Conservation (phyloP, 805 yeast genomes). For the Starmerella powellii region DNA sequence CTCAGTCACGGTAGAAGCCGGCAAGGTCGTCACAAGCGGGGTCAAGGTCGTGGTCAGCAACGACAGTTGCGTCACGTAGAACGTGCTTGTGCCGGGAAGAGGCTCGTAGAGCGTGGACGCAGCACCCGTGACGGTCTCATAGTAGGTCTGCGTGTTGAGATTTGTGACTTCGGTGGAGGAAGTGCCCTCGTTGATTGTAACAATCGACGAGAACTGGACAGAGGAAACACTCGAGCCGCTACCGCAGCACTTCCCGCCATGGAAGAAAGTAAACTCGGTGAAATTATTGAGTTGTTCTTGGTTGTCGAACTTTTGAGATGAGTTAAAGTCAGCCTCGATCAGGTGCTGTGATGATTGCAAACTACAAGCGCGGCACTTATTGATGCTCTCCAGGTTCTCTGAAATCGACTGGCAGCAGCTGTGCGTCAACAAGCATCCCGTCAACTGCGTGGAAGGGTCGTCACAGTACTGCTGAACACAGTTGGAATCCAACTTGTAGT, state of each 20-base stretch:
- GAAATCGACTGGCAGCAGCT: conserved; percentile 6
- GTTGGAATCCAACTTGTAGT: conserved; percentile 8
- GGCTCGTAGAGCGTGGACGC: conserved; percentile 11
- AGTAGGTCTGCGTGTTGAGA: conserved; percentile 8
- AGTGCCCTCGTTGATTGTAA: conserved; percentile 7
- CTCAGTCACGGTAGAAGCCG: too few relatives aligned
- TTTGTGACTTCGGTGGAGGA: not conserved
- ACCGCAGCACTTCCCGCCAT: conserved; percentile 8
- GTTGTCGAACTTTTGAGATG: conserved; percentile 13
- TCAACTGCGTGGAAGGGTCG: conserved; percentile 12
- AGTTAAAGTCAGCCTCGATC: conserved; percentile 13
- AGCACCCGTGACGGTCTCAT: conserved; percentile 8
- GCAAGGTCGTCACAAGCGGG: not conserved
- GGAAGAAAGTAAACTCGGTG: conserved; percentile 17
- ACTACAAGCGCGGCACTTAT: conserved; percentile 16
- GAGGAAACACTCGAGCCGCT: not conserved
- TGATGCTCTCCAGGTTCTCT: conserved; percentile 6
- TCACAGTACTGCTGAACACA: conserved; percentile 15
- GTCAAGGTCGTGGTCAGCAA: not conserved
- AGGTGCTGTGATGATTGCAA: conserved; percentile 12
- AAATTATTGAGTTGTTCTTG: conserved; percentile 16
- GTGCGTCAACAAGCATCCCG: conserved; percentile 7
- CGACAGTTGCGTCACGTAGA: not conserved
- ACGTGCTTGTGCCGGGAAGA: conserved; percentile 3
- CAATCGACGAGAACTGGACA: not conserved